Conservation (phyloP, 1,284 basidiomycete genomes). For the Sanguinoderma infundibulare region DNA sequence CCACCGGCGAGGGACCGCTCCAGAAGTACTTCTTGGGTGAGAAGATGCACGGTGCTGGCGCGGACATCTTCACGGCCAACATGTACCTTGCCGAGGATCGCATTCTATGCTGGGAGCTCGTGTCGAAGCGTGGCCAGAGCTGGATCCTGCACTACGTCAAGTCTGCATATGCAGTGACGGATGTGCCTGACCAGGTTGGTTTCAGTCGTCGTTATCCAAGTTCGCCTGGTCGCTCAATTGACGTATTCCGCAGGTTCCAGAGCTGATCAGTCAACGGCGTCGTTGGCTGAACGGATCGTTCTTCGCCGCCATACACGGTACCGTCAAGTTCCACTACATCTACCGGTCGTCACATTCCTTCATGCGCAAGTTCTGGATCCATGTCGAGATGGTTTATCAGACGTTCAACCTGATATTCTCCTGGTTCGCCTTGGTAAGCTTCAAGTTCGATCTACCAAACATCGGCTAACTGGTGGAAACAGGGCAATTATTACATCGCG, state of each 20-base stretch:
- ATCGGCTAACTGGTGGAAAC: neutral
- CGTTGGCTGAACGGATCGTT: slow-evolving; percentile 98
- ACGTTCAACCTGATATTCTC: slow-evolving; percentile 89
- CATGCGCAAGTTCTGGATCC: slow-evolving; percentile 90
- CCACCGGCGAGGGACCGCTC: slow-evolving; percentile 82
- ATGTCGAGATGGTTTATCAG: slow-evolving; percentile 94
- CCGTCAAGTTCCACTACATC: slow-evolving; percentile 90
- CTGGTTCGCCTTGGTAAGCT: slow-evolving; percentile 84
- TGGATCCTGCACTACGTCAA: slow-evolving; percentile 97
- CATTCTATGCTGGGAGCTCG: slow-evolving; percentile 94
- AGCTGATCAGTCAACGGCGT: slow-evolving; percentile 90
- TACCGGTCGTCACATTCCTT: slow-evolving; percentile 89
- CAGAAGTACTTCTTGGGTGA: slow-evolving; percentile 96
- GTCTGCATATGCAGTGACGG: slow-evolving; percentile 90
- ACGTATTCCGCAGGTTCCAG: slow-evolving; percentile 61
- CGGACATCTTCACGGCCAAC: slow-evolving; percentile 91
- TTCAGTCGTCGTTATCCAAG: neutral
- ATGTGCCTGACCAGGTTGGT: slow-evolving; percentile 83
- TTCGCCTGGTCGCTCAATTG: neutral
- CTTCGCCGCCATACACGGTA: slow-evolving; percentile 92
- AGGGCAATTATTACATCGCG: slow-evolving; percentile 92
- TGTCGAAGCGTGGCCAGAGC: slow-evolving; percentile 82
- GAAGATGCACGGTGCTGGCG: slow-evolving; percentile 88
- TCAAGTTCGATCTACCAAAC: neutral
- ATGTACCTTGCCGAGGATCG: slow-evolving; percentile 96